Conservation (phyloP, 2,329 filamentous ascomycete genomes). For the Epichloe hybrida region DNA sequence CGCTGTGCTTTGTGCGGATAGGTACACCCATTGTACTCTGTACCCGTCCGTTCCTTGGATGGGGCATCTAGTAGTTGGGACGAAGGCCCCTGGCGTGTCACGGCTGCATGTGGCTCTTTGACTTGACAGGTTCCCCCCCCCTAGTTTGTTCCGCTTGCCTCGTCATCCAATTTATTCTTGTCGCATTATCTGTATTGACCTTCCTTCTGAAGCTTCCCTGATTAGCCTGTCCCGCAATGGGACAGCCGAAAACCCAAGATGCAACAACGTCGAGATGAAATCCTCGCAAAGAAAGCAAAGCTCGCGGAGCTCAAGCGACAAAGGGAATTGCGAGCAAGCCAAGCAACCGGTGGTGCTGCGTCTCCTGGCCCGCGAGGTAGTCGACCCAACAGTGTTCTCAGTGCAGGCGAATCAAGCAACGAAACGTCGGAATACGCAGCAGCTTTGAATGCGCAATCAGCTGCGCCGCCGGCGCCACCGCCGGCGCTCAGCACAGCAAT, state of each 20-base stretch:
- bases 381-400: slow-evolving; percentile 75
- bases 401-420: slow-evolving; percentile 66
- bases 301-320: slow-evolving; percentile 92
- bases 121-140: not conserved
- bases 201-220: slow-evolving; percentile 3
- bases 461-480: slow-evolving; percentile 8
- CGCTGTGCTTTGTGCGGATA: too few species aligned
- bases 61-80: too few species aligned
- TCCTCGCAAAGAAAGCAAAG: slow-evolving; percentile 91
- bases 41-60: too few species aligned
- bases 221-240: slow-evolving; percentile 30
- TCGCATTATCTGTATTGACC: not conserved
- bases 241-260: slow-evolving; percentile 34
- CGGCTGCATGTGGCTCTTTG: too few species aligned
- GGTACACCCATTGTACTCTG: too few species aligned
- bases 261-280: slow-evolving; percentile 86
- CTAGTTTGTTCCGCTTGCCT: not conserved
- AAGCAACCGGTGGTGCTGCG: slow-evolving; percentile 50
- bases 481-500: slow-evolving; percentile 55
- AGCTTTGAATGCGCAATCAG: slow-evolving; percentile 28
- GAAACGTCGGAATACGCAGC: slow-evolving; percentile 50
- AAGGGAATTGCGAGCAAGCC: slow-evolving; percentile 68
- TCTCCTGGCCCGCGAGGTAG: slow-evolving; percentile 59
- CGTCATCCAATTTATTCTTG: not conserved
- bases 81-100: too few species aligned